Percentiles rank a stretch among this genome's conserved stretches.
Conservation (phyloP, 495 filamentous ascomycete genomes). For the Stereocaulon alpinum region DNA sequence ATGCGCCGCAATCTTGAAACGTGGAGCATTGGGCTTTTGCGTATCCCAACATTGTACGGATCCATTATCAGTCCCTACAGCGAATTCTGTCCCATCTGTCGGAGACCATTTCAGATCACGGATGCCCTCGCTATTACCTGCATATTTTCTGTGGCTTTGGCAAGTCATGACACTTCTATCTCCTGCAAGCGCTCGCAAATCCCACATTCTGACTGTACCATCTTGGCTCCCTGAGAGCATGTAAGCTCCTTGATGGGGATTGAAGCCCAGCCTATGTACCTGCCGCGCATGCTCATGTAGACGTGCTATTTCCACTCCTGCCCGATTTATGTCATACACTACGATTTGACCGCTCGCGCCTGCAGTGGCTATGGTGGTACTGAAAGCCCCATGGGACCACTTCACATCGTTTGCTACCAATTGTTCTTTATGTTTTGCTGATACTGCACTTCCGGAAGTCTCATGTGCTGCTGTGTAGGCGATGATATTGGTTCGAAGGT, state of each 20-base stretch:
- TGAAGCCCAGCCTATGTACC: constrained; percentile 85
- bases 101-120: constrained; percentile 86
- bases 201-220: constrained; percentile 76
- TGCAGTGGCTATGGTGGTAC: constrained; percentile 68
- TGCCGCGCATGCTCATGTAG: constrained; percentile 83
- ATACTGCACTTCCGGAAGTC: constrained; percentile 36
- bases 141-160: constrained; percentile 46
- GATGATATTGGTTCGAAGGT: constrained; percentile 66
- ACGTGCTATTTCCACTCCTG: constrained; percentile 63
- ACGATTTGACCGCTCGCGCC: constrained; percentile 80
- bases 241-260: constrained; percentile 65
- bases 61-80: constrained; percentile 80
- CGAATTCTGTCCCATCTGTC: constrained; percentile 74
- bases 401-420: constrained; percentile 75
- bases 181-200: constrained; percentile 46
- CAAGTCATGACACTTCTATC: constrained; percentile 41
- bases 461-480: constrained; percentile 56
- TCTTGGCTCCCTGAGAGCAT: constrained; percentile 89
- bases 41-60: constrained; percentile 64
- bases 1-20: constrained; percentile 75
- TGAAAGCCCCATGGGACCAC: constrained; percentile 61
- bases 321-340: constrained; percentile 69
- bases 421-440: constrained; percentile 54
- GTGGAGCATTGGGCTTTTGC: constrained; percentile 45
- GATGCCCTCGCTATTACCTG: constrained; percentile 65